Percentiles rank a stretch among this genome's conserved stretches.
These are phyloP conservation scores for Hymenochaete sp. DNA, from an alignment of 1,284 basidiomycete species.

Conservation along the genomic window DNA sequence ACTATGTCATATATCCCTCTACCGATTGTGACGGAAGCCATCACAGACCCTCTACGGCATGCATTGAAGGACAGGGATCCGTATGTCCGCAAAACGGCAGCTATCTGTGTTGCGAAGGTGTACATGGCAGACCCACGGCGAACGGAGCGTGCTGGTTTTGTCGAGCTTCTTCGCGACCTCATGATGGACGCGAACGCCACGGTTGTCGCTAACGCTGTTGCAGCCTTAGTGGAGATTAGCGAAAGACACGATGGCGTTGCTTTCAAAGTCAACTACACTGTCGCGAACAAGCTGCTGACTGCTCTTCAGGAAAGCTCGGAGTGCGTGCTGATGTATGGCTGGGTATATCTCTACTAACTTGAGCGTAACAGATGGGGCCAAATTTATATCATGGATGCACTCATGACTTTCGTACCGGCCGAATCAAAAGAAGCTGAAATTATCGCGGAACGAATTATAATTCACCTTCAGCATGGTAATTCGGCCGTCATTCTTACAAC, in stretches of 20 bases:
- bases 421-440: constrained; percentile 84
- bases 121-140: constrained; percentile 79
- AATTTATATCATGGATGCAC: constrained; percentile 93
- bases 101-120: constrained; percentile 88
- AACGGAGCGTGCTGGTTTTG: constrained; percentile 80
- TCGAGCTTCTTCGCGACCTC: constrained; percentile 79
- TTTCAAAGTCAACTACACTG: constrained; percentile 75
- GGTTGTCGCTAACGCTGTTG: constrained; percentile 91
- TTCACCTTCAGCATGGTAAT: constrained; percentile 88
- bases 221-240: constrained; percentile 85
- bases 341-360: constrained; percentile 5
- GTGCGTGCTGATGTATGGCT: constrained; percentile 38
- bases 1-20: constrained; percentile 96
- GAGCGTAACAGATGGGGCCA: constrained; percentile 80
- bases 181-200: constrained; percentile 92
- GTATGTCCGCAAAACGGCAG: constrained; percentile 94
- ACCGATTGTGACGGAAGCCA: constrained; percentile 68
- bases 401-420: constrained; percentile 90
- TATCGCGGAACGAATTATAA: constrained; percentile 87
- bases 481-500: constrained; percentile 92
- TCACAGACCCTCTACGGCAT: constrained; percentile 80
- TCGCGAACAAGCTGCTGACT: constrained; percentile 76
- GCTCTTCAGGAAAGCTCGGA: constrained; percentile 89
- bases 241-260: constrained; percentile 86
- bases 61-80: constrained; percentile 86